These are phyloP conservation scores for Salix dunnii DNA, from an alignment of 345 rosid species.

Conservation along the genomic window DNA sequence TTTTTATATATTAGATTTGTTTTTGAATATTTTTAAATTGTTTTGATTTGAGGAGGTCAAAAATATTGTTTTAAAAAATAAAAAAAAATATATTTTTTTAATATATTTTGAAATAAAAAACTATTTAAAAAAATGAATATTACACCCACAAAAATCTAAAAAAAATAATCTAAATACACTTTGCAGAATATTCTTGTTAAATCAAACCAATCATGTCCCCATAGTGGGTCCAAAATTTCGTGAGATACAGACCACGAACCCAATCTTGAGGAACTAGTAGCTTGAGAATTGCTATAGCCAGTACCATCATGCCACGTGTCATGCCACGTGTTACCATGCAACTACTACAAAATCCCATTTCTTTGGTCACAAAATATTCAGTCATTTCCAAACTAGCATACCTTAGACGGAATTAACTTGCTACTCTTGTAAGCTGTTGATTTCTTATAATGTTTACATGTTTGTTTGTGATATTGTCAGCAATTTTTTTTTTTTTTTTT, in stretches of 20 bases:
- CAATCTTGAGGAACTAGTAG: background rate
- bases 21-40: no score
- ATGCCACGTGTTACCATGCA: background rate
- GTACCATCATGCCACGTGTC: slow-evolving; percentile 19
- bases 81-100: no score
- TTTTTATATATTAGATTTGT: no score
- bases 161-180: no score
- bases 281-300: background rate
- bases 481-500: background rate
- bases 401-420: background rate
- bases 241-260: background rate
- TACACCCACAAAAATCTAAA: no score
- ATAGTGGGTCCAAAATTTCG: slow-evolving; percentile 11
- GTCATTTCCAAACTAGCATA: background rate
- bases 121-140: no score
- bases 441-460: background rate
- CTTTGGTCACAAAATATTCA: background rate
- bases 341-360: slow-evolving; percentile 6
- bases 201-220: background rate
- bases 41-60: no score
- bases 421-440: background rate
- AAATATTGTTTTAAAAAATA: no score
- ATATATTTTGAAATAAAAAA: no score
- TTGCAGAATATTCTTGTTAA: background rate
- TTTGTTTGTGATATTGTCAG: background rate